Evolutionary conservation across 805 yeast species (phyloP), one percentile per base, ranked within the genome.

Genomic region (Saturnispora diversa): DNA sequence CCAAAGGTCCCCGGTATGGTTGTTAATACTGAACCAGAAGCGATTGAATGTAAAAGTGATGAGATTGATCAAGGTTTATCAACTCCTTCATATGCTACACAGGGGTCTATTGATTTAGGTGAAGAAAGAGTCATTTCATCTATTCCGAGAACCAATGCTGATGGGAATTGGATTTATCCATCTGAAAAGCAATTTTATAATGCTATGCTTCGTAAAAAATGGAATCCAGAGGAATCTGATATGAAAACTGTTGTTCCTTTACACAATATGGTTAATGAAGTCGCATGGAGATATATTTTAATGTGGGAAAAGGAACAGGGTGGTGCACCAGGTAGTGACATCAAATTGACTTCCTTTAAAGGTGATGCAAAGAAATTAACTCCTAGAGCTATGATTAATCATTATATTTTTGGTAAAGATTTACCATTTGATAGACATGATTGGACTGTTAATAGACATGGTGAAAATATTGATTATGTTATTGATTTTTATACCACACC

Each of bases 351-450:
- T 2, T 78, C 85, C 49, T 90, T 90, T 62, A 80, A 83, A 59
- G 98, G 97, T 6, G 94, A 92, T 56, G 77, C 88, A 35, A 74
- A 77, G 47, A 82, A 83, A 50, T 53, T 86, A 30, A 86, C 97
- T 0, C 98, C 98, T 5, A 70, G 92, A 50, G 97, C 97, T 0
- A 70, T 84, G 46, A 66, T 82, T 44, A 74, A 79, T 44, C 60
- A 74, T 39, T 54, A 77, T 28, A 52, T 84, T 38, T 58, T 58
- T 45, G 95, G 95, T 0, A 69, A 74, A 43, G 77, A 76, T 37
- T 72, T 72, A 46, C 98, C 98, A 0, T 90, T 90, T 63, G 98
- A 90, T 62, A 73, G 98, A 52, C 98, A 90, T 57, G 98, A 90
- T 61, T 90, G 98, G 98, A 68, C 72, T 6, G 72, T 90, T 9